phyloP scores from a whole-genome alignment of 1,139 yeast species.

The Yamadazyma diospyri region DNA sequence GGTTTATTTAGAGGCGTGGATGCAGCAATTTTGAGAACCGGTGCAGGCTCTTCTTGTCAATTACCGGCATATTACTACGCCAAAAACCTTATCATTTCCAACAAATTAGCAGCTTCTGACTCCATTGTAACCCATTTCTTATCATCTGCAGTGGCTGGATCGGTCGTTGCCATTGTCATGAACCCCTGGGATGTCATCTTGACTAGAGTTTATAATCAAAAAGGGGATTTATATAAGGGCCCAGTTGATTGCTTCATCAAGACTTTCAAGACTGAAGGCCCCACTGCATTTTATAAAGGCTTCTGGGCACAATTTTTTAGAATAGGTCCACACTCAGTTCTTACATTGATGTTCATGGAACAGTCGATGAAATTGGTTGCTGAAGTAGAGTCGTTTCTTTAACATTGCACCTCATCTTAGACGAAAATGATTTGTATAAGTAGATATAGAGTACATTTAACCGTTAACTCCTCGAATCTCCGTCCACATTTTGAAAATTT shows the following conservation, averaged over 20 bases:
- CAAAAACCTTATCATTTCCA: slow-evolving; percentile 52
- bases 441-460: too few species aligned
- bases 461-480: too few species aligned
- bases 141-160: slow-evolving; percentile 78
- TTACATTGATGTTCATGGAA: slow-evolving; percentile 92
- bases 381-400: slow-evolving; percentile 17
- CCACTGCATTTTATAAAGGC: slow-evolving; percentile 86
- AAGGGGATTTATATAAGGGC: slow-evolving; percentile 79
- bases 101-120: slow-evolving; percentile 50
- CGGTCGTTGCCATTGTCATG: slow-evolving; percentile 94
- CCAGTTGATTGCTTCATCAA: slow-evolving; percentile 86
- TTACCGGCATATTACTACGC: slow-evolving; percentile 86
- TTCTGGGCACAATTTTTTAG: slow-evolving; percentile 89
- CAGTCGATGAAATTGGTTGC: slow-evolving; percentile 70
- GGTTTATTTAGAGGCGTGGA: slow-evolving; percentile 91
- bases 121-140: slow-evolving; percentile 71
- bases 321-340: slow-evolving; percentile 91
- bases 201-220: slow-evolving; percentile 93
- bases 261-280: slow-evolving; percentile 81
- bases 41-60: slow-evolving; percentile 94
- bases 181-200: slow-evolving; percentile 95
- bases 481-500: too few species aligned
- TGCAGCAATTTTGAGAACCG: slow-evolving; percentile 91
- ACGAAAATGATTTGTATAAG: background rate
- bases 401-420: background rate